Conservation (phyloP, 148 eudicot species). For the Chenopodium suecicum region DNA sequence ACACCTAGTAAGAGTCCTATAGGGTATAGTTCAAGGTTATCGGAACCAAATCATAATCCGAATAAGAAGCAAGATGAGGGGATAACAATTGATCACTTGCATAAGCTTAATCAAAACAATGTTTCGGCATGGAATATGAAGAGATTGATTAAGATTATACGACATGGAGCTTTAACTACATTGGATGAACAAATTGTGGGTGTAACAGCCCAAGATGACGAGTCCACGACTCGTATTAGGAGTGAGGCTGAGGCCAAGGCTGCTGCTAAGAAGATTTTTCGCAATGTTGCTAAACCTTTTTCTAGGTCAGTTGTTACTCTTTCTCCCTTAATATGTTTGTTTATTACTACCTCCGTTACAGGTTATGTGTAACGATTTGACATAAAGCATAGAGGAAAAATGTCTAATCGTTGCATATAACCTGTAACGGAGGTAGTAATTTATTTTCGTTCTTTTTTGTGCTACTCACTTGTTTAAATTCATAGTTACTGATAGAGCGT, state of each 20-base stretch:
- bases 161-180: constrained; percentile 63
- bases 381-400: no score
- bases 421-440: no score
- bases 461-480: no score
- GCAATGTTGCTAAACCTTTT: constrained; percentile 64
- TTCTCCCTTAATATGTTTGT: no score
- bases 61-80: constrained; percentile 43
- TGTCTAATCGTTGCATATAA: no score
- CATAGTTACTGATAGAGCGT: no score
- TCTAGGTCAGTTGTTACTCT: constrained; percentile 42
- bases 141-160: constrained; percentile 65
- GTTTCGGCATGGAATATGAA: constrained; percentile 97
- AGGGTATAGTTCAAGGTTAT: constrained; percentile 34
- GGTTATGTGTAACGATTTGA: no score
- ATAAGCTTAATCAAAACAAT: constrained; percentile 64
- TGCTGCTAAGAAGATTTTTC: constrained; percentile 87
- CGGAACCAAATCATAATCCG: constrained; percentile 25
- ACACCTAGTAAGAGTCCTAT: constrained; percentile 27
- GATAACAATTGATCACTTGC: constrained; percentile 58
- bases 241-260: constrained; percentile 85
- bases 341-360: no score
- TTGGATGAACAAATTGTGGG: constrained; percentile 63
- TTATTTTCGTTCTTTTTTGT: no score
- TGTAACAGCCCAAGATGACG: constrained; percentile 39
- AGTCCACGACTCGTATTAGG: constrained; percentile 48